Conservation (phyloP, 2,329 filamentous ascomycete genomes). For the Phoma sp. region DNA sequence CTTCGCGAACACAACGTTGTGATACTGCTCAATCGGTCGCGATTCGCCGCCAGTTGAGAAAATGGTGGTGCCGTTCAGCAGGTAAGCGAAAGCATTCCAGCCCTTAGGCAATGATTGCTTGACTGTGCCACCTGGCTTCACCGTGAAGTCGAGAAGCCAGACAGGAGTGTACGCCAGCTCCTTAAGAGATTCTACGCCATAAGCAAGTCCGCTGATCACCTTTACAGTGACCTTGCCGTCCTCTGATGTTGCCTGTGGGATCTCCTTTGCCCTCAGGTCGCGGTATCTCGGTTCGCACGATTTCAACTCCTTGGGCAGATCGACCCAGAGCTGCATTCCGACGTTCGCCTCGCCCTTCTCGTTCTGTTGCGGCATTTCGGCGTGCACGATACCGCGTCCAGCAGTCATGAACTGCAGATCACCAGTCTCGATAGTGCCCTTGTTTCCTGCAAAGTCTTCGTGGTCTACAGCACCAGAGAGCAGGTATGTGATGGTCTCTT, state of each 20-base stretch:
- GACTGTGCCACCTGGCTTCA: conserved; percentile 79
- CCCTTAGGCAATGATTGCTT: conserved; percentile 75
- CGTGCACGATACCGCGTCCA: conserved; percentile 88
- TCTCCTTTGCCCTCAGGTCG: conserved; percentile 78
- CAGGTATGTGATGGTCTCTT: conserved; percentile 90
- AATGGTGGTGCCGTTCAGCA: conserved; percentile 72
- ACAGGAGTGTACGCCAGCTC: conserved; percentile 96
- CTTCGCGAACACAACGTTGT: conserved; percentile 88
- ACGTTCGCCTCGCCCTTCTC: conserved; percentile 77
- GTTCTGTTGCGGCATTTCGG: conserved; percentile 89
- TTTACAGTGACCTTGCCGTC: conserved; percentile 79
- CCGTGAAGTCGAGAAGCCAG: conserved; percentile 87
- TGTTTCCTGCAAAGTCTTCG: conserved; percentile 88
- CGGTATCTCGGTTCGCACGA: conserved; percentile 90
- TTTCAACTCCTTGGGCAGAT: conserved; percentile 82
- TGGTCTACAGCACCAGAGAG: conserved; percentile 86
- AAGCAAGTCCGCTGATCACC: conserved; percentile 85
- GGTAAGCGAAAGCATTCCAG: conserved; percentile 93
- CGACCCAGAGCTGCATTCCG: conserved; percentile 95
- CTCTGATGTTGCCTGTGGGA: conserved; percentile 75
- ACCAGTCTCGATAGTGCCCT: conserved; percentile 82
- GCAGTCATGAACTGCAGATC: conserved; percentile 99
- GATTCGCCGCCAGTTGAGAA: conserved; percentile 54
- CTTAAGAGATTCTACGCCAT: conserved; percentile 84
- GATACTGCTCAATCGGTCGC: conserved; percentile 67